Base-by-base conservation (phyloP, 2,329 filamentous ascomycete species). In the Herpomyces periplanetae region DNA sequence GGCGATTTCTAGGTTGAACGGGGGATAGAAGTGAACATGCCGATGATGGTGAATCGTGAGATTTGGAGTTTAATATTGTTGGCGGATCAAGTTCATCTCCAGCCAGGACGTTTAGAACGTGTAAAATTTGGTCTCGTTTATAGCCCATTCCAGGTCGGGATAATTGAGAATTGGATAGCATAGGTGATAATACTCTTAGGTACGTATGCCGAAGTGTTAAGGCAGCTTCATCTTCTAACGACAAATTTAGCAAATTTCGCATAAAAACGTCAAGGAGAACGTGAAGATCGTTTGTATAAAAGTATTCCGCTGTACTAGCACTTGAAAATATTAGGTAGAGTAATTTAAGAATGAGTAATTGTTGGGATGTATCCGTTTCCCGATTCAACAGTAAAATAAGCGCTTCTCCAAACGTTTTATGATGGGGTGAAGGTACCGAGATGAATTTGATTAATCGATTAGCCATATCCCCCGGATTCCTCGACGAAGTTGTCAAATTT, bases 381-480 rank as follows among this genome's bases (percentile, higher is more conserved):
- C 80, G 61, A 34, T 96, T 96, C 15, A 96, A 49, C 2, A 96
- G 51, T 3, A 96, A 45, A 26, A 96, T 96, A 24, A 96, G 64
- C 29, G 91, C 96, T 42, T 88, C 75, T 20, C 80, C 80, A 43
- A 96, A 96, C 0, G 75, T 88, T 33, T 75, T 73, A 36, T 71
- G 91, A 1, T 47, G 47, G 18, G 57, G 52, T 3, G 75, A 75
- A 31, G 80, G 51, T 10, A 65, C 47, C 20, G 69, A 75, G 16
- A 96, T 48, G 15, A 73, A 50, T 36, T 91, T 91, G 37, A 96
- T 62, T 19, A 96, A 69, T 27, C 73, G 60, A 33, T 96, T 96
- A 3, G 80, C 91, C 22, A 84, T 40, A 3, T 53, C 50, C 10
- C 44, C 38, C 5, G 43, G 26, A 6, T 36, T 35, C 10, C 35